Base-by-base conservation (phyloP, 148 eudicot species). In the Persicaria tinctoria region DNA sequence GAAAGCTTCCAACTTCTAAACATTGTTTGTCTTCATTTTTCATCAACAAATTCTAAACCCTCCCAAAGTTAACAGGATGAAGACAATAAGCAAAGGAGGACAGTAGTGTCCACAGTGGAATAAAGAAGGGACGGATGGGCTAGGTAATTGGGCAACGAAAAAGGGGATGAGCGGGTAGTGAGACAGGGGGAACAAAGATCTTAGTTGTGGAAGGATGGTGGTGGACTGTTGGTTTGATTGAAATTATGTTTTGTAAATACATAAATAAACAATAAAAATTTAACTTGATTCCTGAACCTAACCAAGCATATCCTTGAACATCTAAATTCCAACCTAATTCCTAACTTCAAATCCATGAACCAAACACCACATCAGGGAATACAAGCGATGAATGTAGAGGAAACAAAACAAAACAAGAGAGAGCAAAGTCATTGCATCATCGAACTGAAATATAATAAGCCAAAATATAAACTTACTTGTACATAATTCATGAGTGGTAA, bases 401-500 rank as follows among this genome's bases (percentile, higher is more conserved):
- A 12, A 6, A 66, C 48, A 66, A 18, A 5, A 4, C 6, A 38
- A 6, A 66, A 59, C 5, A 41, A 12, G 4, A 60, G 6, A 60
- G 44, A 60, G 44, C 8, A 8, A 23, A 16, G 6, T 55, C 59
- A 20, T 60, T 60, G 46, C n/a, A 38, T 27, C 69, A 32, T 27
- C 45, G 13, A 63, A 41, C 18, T 66, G 44, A 27, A 46, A 71
- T 27, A 80, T 53, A 51, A 80, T 53, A 51, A 20, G 9, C 55
- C 17, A 23, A 82, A 73, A 57, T 20, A 56, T 60, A 47, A 32
- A 85, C 89, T 82, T 73, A 96, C 99, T 84, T 96, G 96, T 51
- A 96, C 99, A 86, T 92, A 96, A 79, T 89, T 96, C 93, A 96
- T 89, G 20, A 96, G 91, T 27, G 94, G 86, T 70, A 85, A 82